phyloP scores from a whole-genome alignment of 2,329 filamentous ascomycete genomes.

The Cercospora zeae-maydis region DNA sequence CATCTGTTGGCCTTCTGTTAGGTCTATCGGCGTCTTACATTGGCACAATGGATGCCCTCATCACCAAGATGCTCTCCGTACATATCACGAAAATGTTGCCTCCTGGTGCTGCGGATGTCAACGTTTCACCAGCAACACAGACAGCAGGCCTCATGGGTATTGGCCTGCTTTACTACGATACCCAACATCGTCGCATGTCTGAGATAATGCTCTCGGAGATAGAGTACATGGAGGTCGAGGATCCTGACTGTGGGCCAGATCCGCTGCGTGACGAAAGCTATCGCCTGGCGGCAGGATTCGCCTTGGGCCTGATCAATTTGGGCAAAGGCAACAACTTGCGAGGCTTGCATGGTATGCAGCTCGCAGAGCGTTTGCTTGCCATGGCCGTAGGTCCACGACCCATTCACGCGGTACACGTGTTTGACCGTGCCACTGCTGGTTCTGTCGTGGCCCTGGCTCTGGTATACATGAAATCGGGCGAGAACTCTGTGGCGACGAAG shows the following conservation, averaged over 20 bases:
- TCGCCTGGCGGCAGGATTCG: constrained; percentile 86
- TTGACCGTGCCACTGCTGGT: constrained; percentile 90
- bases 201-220: constrained; percentile 99
- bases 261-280: constrained; percentile 92
- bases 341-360: constrained; percentile 87
- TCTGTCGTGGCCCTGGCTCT: constrained; percentile 85
- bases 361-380: constrained; percentile 81
- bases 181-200: constrained; percentile 96
- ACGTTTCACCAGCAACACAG: constrained; percentile 87
- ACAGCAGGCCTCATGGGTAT: constrained; percentile 98
- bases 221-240: constrained; percentile 78
- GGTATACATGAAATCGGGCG: constrained; percentile 96
- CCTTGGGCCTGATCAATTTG: constrained; percentile 89
- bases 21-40: constrained; percentile 90
- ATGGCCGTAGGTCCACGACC: constrained; percentile 86
- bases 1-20: constrained; percentile 88
- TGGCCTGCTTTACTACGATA: constrained; percentile 87
- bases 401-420: constrained; percentile 84
- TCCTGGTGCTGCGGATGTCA: constrained; percentile 86
- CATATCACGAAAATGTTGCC: constrained; percentile 95
- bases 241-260: constrained; percentile 64
- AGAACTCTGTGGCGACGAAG: constrained; percentile 80
- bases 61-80: constrained; percentile 88
- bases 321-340: constrained; percentile 84
- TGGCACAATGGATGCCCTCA: constrained; percentile 94